Base-by-base conservation (phyloP, 306 rosid species). In the Sophora flavescens region DNA sequence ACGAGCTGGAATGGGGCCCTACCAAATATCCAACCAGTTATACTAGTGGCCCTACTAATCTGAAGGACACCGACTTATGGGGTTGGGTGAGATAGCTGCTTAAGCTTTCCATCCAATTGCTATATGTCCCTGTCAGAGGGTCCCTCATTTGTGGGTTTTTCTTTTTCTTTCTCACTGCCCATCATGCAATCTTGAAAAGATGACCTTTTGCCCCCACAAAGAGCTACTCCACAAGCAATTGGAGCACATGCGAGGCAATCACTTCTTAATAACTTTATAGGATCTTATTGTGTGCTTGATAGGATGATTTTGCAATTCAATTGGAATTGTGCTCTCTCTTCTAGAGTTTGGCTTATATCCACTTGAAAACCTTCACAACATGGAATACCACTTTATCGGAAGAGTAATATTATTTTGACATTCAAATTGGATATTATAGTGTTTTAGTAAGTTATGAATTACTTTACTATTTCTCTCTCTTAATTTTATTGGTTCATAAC, bases 121-220 rank as follows among this genome's bases (percentile, higher is more conserved):
- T 63, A 69, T 67, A 78, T 70, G 88, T 83, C 88, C 39, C 60
- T 2, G 16, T 81, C 84, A 30, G 3, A 9, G 68, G 76, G 85
- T 75, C 81, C 69, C 72, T 22, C 83, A 22, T 52, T 70, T 48
- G 78, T 77, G 81, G 83, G 39, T 63, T 63, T 71, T 51, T 72
- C 78, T 63, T 63, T 71, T 51, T 75, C 80, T 63, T 75, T 66
- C 65, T 60, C 83, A 42, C 51, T 22, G 18, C 78, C 74, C 85
- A 80, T 82, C 83, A 81, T 87, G 59, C 71, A 82, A 81, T 73
- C 76, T 76, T 76, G 84, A 80, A 85, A 84, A 72, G 6, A 11
- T 51, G 17, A 41, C 38, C 50, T 36, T 52, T 16, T 65, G 80
- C 9, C 81, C 85, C 81, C 54, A 67, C 65, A 81, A 69, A 70